A percentile compares a stretch with the other conserved stretches of the same genome.
Evolutionary conservation across 2,329 filamentous ascomycete species (phyloP).

Genomic region (Alternaria angustiovoidea): DNA sequence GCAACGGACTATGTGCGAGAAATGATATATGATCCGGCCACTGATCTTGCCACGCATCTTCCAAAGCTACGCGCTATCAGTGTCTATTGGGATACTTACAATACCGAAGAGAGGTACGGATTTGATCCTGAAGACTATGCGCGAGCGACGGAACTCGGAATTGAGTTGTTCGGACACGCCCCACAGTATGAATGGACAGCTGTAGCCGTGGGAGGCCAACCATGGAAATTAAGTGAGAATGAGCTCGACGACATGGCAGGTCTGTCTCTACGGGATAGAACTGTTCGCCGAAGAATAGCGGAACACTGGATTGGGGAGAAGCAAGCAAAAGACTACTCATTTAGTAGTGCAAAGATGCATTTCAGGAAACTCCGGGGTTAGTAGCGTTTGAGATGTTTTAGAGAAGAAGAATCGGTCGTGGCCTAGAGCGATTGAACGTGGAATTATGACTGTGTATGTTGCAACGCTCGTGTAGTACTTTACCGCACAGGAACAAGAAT

Average conservation of each 20-base stretch:
- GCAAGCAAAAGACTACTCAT: neutral
- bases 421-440: neutral
- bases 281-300: neutral
- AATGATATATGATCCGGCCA: rapidly evolving
- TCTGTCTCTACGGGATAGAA: neutral
- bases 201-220: neutral
- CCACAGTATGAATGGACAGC: neutral
- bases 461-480: no score
- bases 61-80: no score
- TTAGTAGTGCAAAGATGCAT: neutral
- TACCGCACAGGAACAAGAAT: rapidly evolving
- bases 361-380: neutral
- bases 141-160: no score
- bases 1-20: rapidly evolving
- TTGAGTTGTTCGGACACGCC: neutral
- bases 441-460: neutral
- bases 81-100: no score
- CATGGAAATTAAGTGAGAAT: neutral
- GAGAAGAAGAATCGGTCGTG: rapidly evolving
- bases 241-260: neutral
- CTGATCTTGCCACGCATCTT: no score
- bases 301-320: neutral
- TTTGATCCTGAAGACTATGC: no score
- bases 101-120: rapidly evolving
- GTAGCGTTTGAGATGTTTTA: neutral